phyloP scores from a whole-genome alignment of 352 stramenopile genomes.

The Pythium chondricola region DNA sequence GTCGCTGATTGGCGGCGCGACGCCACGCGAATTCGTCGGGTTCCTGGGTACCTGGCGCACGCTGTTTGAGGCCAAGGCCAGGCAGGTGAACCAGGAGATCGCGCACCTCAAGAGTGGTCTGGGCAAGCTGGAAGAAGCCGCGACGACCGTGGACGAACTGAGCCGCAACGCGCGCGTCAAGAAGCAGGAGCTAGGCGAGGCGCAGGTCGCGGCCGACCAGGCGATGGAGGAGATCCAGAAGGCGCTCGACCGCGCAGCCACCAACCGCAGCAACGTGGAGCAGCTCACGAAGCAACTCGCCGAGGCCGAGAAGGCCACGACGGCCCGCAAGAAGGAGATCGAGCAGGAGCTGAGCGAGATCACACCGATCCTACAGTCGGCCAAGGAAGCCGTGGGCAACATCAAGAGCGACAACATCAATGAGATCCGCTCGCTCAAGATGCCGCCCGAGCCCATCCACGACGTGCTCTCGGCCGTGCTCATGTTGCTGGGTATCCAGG shows the following conservation, averaged over 20 bases:
- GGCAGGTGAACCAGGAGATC: conserved; percentile 84
- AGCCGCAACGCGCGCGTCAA: conserved; percentile 84
- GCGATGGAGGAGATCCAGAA: conserved; percentile 96
- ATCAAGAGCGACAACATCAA: conserved; percentile 96
- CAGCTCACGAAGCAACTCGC: conserved; percentile 88
- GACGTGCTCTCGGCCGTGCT: conserved; percentile 93
- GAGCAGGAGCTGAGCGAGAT: conserved; percentile 91
- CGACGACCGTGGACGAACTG: conserved; percentile 88
- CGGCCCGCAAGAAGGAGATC: conserved; percentile 88
- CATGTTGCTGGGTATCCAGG: conserved; percentile 93
- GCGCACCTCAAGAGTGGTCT: conserved; percentile 86
- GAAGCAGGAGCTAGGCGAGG: conserved; percentile 83
- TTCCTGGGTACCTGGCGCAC: conserved; percentile 80
- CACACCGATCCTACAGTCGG: conserved; percentile 87
- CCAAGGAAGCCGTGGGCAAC: conserved; percentile 88
- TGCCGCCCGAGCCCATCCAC: conserved; percentile 92
- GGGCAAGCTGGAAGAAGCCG: conserved; percentile 88
- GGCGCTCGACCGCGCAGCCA: conserved; percentile 82
- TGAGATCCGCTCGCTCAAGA: conserved; percentile 94
- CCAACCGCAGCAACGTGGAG: conserved; percentile 88
- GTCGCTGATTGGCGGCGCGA: conserved; percentile 41
- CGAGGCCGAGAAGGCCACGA: conserved; percentile 86
- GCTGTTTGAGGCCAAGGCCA: conserved; percentile 73
- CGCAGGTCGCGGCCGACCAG: conserved; percentile 86
- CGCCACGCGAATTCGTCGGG: conserved; percentile 77